phyloP scores from a whole-genome alignment of 208 protist species.

The Trypanosomatidae sp. region DNA sequence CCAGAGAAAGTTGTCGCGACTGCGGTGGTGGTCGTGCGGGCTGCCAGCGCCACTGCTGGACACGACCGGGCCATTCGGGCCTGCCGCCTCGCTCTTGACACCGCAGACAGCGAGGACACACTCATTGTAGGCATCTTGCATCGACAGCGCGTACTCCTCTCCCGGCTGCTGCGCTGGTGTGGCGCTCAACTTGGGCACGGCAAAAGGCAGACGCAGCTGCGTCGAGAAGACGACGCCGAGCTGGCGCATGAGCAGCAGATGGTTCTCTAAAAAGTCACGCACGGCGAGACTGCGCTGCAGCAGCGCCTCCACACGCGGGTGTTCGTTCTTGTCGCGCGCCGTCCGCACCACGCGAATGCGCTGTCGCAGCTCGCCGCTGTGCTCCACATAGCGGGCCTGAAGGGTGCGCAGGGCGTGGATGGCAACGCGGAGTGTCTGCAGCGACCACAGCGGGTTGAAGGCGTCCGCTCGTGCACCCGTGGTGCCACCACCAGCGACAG shows the following conservation, averaged over 20 bases:
- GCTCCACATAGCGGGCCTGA: slow-evolving; percentile 40
- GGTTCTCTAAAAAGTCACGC: slow-evolving; percentile 46
- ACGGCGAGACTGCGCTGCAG: slow-evolving; percentile 39
- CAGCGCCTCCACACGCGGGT: slow-evolving; percentile 47
- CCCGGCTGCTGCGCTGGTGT: slow-evolving; percentile 23
- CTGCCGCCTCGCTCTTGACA: neutral
- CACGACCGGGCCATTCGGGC: neutral
- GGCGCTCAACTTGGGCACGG: slow-evolving; percentile 2
- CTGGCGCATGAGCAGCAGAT: slow-evolving; percentile 51
- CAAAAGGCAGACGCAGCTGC: slow-evolving; percentile 15
- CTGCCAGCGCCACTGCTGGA: too few relatives aligned
- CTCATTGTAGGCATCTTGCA: slow-evolving; percentile 49
- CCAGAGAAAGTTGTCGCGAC: slow-evolving; percentile 64
- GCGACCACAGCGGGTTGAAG: slow-evolving; percentile 12
- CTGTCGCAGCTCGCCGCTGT: slow-evolving; percentile 27
- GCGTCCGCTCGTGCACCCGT: neutral
- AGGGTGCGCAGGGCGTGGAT: slow-evolving; percentile 39
- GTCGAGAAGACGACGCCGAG: slow-evolving; percentile 48
- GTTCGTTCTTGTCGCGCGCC: slow-evolving; percentile 18
- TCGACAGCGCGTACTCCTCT: slow-evolving; percentile 37
- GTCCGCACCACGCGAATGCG: slow-evolving; percentile 27
- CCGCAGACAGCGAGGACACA: slow-evolving; percentile 28
- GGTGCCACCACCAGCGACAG: neutral
- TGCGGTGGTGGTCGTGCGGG: too few relatives aligned
- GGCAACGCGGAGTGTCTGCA: slow-evolving; percentile 33